These are phyloP conservation scores for Quercus mongolica DNA, from an alignment of 306 rosid genomes.

Conservation along the genomic window DNA sequence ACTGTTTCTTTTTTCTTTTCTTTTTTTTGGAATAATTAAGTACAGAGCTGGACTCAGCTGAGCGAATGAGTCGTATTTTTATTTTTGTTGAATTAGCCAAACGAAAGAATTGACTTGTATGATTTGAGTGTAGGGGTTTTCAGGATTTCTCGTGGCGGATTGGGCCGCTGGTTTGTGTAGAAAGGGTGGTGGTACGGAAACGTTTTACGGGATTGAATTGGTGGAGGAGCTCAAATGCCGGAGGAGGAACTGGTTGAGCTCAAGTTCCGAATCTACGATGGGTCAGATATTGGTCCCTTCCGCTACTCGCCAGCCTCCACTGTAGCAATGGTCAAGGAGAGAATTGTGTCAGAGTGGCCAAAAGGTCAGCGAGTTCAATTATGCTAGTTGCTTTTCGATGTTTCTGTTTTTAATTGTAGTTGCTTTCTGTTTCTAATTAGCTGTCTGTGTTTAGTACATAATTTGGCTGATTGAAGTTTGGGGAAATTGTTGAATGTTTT, in stretches of 20 bases:
- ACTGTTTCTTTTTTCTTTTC: not conserved
- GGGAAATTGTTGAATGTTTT: not conserved
- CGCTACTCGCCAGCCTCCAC: conserved; percentile 77
- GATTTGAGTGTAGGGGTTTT: not conserved
- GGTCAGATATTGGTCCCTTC: conserved; percentile 85
- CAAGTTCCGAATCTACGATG: conserved; percentile 87
- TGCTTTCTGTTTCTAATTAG: not conserved
- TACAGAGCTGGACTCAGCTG: not conserved
- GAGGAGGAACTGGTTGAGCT: conserved; percentile 84
- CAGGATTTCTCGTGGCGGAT: not conserved
- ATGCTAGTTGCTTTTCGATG: not conserved
- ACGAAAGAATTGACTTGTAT: not conserved
- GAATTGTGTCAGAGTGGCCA: conserved; percentile 81
- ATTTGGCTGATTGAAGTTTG: not conserved
- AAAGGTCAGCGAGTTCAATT: conserved; percentile 50
- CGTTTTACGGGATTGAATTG: conserved; percentile 17
- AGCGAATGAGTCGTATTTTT: not conserved
- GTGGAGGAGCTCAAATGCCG: conserved; percentile 58
- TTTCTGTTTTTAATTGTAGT: not conserved
- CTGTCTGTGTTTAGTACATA: not conserved
- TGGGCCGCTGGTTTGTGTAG: not conserved
- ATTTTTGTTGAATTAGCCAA: not conserved
- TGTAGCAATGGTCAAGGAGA: conserved; percentile 67
- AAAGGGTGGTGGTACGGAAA: not conserved
- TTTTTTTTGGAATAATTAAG: not conserved